These are phyloP conservation scores for Mycena latifolia DNA, from an alignment of 768 basidiomycete species.

Conservation along the genomic window DNA sequence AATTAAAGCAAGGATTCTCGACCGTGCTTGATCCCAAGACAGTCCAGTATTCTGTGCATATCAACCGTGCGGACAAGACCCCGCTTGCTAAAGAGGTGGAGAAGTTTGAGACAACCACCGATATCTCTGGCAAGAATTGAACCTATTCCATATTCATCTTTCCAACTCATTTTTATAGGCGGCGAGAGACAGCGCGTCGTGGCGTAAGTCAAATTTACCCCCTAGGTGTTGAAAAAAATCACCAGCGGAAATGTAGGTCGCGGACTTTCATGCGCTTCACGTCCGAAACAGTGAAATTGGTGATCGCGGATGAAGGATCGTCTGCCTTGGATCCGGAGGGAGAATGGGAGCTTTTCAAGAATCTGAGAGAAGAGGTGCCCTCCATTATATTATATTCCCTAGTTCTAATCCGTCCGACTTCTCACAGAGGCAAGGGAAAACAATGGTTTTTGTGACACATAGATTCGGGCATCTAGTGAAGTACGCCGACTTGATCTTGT, in stretches of 20 bases:
- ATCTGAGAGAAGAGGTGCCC: slow-evolving; percentile 39
- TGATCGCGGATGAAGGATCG: slow-evolving; percentile 57
- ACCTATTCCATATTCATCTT: background rate
- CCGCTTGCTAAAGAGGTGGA: slow-evolving; percentile 36
- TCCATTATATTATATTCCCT: background rate
- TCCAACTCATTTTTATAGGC: slow-evolving; percentile 12
- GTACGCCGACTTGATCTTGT: slow-evolving; percentile 53
- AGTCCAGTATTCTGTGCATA: slow-evolving; percentile 18
- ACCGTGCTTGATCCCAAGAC: slow-evolving; percentile 35
- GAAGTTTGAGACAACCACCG: slow-evolving; percentile 38
- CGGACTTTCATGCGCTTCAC: slow-evolving; percentile 56
- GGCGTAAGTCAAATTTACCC: slow-evolving; percentile 19
- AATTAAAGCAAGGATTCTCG: slow-evolving; percentile 32
- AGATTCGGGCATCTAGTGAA: slow-evolving; percentile 53
- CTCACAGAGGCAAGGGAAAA: slow-evolving; percentile 46
- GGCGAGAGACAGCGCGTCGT: slow-evolving; percentile 34
- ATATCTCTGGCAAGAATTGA: slow-evolving; percentile 33
- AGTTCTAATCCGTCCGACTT: background rate
- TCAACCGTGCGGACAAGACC: slow-evolving; percentile 20
- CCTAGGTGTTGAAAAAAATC: background rate
- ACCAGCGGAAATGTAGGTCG: slow-evolving; percentile 36
- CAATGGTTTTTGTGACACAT: slow-evolving; percentile 56
- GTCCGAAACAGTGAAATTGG: slow-evolving; percentile 44
- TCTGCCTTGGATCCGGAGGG: slow-evolving; percentile 56
- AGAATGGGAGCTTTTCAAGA: slow-evolving; percentile 49